Base-by-base conservation (phyloP, 169 alveolate species). In the Pseudocohnilembus persalinus region DNA sequence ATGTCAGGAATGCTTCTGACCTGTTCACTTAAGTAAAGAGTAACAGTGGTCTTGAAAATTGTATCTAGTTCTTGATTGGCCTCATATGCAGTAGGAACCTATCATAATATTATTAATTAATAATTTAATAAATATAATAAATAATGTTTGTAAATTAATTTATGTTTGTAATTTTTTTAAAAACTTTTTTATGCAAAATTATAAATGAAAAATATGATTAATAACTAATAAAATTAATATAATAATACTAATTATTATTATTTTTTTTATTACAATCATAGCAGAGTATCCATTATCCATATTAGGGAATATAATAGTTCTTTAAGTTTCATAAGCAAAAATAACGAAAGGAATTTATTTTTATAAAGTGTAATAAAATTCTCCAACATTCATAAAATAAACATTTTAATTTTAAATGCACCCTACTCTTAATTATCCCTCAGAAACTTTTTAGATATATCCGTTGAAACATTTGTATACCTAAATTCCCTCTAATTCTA, bases 271-370 rank as follows among this genome's bases (percentile, higher is more conserved):
- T 32, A 79, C 84, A 24, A 25, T 6, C 6, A 79, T 63, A 0
- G 84, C 84, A 79, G 35, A 34, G 29, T n/a, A 79, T 79, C 84
- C 84, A 15, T 34, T 49, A 1, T 79, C 84, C 6, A 79, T 79
- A 29, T 79, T 74, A 29, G 84, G 76, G 76, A 79, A 79, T 79
- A 79, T 11, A 76, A 34, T 34, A 1, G 84, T 79, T 72, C 73
- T 79, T 34, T 79, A 73, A 0, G 84, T 79, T 26, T 34, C 29
- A 76, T 49, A 79, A 24, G 68, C 1, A 63, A 79, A 24, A 4
- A 31, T 26, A 1, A 63, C 29, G 49, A 79, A 79, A 29, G 74
- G 74, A 49, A 63, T 64, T 63, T 79, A 30, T 29, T 79, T 79
- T 63, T 79, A 64, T 29, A 79, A 34, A 27, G 84, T 79, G 76